These are phyloP conservation scores for Kodamaea arcana DNA, from an alignment of 1,139 yeast species.

Conservation along the genomic window DNA sequence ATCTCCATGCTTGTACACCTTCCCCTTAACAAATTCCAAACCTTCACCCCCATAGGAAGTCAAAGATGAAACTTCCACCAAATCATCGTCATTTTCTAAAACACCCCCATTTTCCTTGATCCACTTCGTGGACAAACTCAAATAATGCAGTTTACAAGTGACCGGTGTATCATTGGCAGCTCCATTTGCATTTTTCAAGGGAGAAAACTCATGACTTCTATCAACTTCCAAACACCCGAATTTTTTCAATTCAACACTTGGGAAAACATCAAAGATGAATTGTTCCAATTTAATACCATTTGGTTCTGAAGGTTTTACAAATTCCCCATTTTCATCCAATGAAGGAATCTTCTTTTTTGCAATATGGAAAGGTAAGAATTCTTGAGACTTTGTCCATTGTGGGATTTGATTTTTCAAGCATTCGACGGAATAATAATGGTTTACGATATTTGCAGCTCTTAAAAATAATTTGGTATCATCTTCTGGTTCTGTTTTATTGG, in stretches of 20 bases:
- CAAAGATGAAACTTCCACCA: conserved; percentile 75
- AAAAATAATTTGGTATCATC: conserved; percentile 57
- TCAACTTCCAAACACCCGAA: conserved; percentile 94
- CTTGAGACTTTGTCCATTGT: conserved; percentile 64
- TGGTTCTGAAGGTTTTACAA: conserved; percentile 58
- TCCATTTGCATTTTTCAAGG: conserved; percentile 88
- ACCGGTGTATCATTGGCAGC: conserved; percentile 80
- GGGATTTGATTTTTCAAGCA: conserved; percentile 59
- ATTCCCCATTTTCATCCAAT: conserved; percentile 48
- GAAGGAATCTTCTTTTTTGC: conserved; percentile 86
- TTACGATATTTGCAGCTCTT: conserved; percentile 96
- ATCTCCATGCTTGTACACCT: conserved; percentile 42
- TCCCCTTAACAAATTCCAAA: conserved; percentile 55
- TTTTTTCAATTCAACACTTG: conserved; percentile 62
- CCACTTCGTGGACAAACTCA: conserved; percentile 78
- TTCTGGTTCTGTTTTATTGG: conserved; percentile 51
- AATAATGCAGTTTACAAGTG: conserved; percentile 66
- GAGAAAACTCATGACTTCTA: conserved; percentile 82
- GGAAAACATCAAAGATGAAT: conserved; percentile 94
- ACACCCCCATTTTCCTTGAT: conserved; percentile 62
- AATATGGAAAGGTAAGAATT: conserved; percentile 81
- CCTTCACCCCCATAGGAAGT: conserved; percentile 88
- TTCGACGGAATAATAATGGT: conserved; percentile 86
- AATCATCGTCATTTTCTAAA: conserved; percentile 37
- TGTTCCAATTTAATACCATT: conserved; percentile 96